Conservation (phyloP, 2,329 filamentous ascomycete genomes). For the Phyllosticta citribraziliensis region DNA sequence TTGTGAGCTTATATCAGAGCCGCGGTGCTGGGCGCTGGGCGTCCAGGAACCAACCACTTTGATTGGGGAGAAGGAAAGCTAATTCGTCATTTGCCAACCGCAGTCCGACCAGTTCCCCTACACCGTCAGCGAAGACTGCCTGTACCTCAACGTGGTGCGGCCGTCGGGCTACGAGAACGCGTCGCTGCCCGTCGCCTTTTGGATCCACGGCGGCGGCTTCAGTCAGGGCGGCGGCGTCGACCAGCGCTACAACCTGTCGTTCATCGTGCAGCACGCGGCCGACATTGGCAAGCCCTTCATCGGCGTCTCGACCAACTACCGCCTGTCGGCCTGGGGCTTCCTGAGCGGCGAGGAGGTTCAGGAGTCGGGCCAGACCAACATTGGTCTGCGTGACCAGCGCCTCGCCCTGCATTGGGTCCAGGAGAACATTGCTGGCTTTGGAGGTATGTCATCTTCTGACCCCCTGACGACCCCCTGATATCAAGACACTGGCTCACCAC, state of each 20-base stretch:
- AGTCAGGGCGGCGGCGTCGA: constrained; percentile 32
- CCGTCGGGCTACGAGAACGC: constrained; percentile 36
- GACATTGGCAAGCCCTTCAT: constrained; percentile 28
- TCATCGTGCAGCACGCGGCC: constrained; percentile 43
- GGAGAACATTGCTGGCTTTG: constrained; percentile 34
- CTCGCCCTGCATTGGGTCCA: constrained; percentile 37
- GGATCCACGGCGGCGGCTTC: constrained; percentile 47
- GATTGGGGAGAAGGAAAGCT: neutral
- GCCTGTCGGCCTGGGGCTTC: constrained; percentile 61
- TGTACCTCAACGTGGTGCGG: constrained; percentile 53
- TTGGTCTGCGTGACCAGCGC: constrained; percentile 33
- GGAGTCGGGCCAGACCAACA: constrained; percentile 42
- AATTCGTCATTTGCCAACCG: neutral
- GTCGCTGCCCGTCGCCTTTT: constrained; percentile 47
- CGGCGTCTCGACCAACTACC: constrained; percentile 30
- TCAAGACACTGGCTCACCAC: neutral
- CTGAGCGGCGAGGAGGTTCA: constrained; percentile 46
- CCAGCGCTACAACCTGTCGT: constrained; percentile 53
- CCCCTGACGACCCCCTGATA: neutral
- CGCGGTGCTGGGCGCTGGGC: too few species aligned
- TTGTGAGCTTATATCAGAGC: neutral
- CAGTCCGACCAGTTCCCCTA: constrained; percentile 14
- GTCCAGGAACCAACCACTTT: neutral
- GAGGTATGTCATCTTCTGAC: constrained; percentile 21
- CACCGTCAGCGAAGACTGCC: constrained; percentile 44